Evolutionary conservation across 257 asterid genomes (phyloP).

Genomic region (Ilex aquifolium): DNA sequence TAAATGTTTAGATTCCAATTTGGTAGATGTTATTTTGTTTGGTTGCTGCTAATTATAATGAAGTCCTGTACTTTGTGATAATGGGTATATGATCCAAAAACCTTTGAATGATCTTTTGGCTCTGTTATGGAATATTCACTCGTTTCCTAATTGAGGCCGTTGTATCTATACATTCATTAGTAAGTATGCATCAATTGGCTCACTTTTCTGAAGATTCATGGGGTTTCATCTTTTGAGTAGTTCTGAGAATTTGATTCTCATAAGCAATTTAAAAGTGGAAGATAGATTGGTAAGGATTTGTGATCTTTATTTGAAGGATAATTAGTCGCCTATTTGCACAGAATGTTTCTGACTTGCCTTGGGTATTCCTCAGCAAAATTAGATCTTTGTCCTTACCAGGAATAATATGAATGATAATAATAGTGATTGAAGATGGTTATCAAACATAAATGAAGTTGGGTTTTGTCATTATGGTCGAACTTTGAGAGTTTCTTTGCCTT

Average conservation of each 20-base stretch:
- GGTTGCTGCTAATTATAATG: slow-evolving; percentile 1
- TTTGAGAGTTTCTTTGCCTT: no score
- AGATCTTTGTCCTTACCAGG: no score
- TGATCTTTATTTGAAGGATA: no score
- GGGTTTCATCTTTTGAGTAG: background rate
- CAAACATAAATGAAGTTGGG: no score
- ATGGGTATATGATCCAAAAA: background rate
- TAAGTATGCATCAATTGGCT: background rate
- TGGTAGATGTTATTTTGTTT: slow-evolving; percentile 1
- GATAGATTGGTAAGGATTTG: no score
- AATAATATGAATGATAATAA: no score
- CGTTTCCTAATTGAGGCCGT: slow-evolving; percentile 1
- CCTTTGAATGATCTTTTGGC: background rate
- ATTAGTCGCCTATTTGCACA: no score
- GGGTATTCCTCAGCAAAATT: no score
- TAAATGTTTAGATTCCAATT: background rate
- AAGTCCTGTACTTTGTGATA: slow-evolving; percentile 6
- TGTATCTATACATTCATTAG: background rate
- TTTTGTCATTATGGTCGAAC: no score
- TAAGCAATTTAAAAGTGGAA: background rate
- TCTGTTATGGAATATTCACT: slow-evolving; percentile 12
- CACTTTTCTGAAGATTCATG: background rate
- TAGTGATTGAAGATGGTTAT: no score
- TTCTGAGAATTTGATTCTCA: background rate
- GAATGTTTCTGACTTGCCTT: no score